A percentile compares a stretch with the other conserved stretches of the same genome.
Evolutionary conservation across 257 asterid species (phyloP).

Genomic region (Gentiana macrophylla): DNA sequence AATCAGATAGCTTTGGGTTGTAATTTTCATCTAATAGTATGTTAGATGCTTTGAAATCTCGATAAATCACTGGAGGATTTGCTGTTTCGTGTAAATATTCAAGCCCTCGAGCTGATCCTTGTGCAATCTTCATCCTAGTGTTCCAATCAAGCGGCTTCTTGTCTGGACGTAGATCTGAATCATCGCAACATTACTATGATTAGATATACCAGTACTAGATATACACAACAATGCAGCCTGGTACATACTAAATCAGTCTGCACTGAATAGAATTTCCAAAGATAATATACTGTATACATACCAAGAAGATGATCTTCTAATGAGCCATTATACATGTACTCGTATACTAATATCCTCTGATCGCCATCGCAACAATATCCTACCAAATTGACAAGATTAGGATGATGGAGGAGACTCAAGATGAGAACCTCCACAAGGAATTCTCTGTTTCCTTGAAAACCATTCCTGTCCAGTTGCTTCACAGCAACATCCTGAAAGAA

Average conservation of each 20-base stretch:
- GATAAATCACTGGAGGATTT: constrained; percentile 72
- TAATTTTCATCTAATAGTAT: constrained; percentile 50
- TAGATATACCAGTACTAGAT: not conserved
- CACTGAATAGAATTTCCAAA: not conserved
- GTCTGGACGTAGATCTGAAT: constrained; percentile 32
- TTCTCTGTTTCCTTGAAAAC: constrained; percentile 67
- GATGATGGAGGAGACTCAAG: constrained; percentile 67
- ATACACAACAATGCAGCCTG: too few species aligned
- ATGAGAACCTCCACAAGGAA: constrained; percentile 75
- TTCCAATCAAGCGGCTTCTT: constrained; percentile 50
- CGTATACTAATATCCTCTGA: constrained; percentile 56
- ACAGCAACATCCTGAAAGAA: constrained; percentile 56
- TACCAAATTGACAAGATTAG: constrained; percentile 52
- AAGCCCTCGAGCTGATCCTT: constrained; percentile 70
- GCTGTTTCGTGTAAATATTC: constrained; percentile 79
- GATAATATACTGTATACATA: constrained; percentile 11
- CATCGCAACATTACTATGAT: constrained; percentile 3
- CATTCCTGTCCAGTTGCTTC: constrained; percentile 68
- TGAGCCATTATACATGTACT: constrained; percentile 56
- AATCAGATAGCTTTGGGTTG: constrained; percentile 63
- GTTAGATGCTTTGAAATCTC: constrained; percentile 81
- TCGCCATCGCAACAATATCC: constrained; percentile 82
- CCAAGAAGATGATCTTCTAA: constrained; percentile 65
- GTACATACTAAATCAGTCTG: too few species aligned
- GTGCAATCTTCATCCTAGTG: constrained; percentile 58